Percentiles rank a stretch among this genome's conserved stretches.
Evolutionary conservation across 2,329 filamentous ascomycete species (phyloP).

Genomic region (Aureobasidium leucospermi): DNA sequence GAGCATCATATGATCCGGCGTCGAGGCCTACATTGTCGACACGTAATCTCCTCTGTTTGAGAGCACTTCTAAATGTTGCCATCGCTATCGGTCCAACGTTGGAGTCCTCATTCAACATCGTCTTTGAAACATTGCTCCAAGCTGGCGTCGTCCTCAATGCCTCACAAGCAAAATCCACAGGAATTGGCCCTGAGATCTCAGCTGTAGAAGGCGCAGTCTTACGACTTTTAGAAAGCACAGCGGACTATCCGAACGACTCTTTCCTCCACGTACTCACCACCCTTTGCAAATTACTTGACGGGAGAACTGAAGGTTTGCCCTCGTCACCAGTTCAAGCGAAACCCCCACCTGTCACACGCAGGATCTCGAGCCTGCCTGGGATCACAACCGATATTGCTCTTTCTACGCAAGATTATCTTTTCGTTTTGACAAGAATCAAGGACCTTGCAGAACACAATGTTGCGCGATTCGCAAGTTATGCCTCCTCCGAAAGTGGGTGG

Average conservation of each 20-base stretch:
- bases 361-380: conserved; percentile 37
- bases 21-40: conserved; percentile 61
- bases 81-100: conserved; percentile 90
- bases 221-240: conserved; percentile 82
- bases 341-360: conserved; percentile 19
- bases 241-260: conserved; percentile 76
- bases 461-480: conserved; percentile 58
- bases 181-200: conserved; percentile 66
- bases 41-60: conserved; percentile 79
- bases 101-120: conserved; percentile 76
- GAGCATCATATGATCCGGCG: conserved; percentile 47
- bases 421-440: conserved; percentile 42
- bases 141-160: conserved; percentile 74
- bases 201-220: conserved; percentile 84
- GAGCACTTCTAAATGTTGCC: conserved; percentile 87
- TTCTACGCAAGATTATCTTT: conserved; percentile 38
- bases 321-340: conserved; percentile 21
- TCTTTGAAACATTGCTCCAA: conserved; percentile 86
- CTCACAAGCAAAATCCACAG: conserved; percentile 22
- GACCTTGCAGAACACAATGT: conserved; percentile 40
- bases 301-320: conserved; percentile 9
- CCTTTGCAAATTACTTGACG: conserved; percentile 61
- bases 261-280: conserved; percentile 73
- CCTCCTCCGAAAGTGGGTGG: conserved; percentile 70
- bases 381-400: conserved; percentile 32